Evolutionary conservation across 441 rosid genomes (phyloP).

Genomic region (Eruca vesicaria): DNA sequence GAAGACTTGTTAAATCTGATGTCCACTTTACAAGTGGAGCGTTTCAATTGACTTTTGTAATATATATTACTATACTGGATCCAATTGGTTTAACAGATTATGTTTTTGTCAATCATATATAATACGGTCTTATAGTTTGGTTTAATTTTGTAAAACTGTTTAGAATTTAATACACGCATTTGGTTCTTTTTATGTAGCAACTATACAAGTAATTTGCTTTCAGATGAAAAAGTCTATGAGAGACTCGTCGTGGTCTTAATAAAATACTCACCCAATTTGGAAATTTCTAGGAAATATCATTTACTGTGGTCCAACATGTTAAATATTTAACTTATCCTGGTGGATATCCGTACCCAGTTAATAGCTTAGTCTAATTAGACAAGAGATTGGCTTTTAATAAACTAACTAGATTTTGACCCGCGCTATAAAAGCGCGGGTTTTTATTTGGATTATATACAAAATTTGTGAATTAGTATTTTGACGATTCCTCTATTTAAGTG

Average conservation of each 20-base stretch:
- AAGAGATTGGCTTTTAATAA: not conserved
- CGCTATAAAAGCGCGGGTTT: too few relatives aligned
- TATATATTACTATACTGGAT: not conserved
- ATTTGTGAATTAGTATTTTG: too few relatives aligned
- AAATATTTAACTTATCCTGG: not conserved
- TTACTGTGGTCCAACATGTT: not conserved
- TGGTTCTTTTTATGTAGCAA: not conserved
- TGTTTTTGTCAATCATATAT: not conserved
- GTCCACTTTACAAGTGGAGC: too few relatives aligned
- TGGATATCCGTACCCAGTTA: not conserved
- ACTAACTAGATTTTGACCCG: too few relatives aligned
- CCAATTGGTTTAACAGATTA: too few relatives aligned
- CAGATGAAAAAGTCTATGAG: not conserved
- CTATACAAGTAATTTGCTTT: not conserved
- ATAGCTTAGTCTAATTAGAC: not conserved
- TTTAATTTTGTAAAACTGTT: not conserved
- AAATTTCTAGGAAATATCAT: slow-evolving; percentile 15
- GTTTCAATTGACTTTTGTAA: too few relatives aligned
- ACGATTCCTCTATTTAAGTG: too few relatives aligned
- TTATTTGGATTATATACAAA: too few relatives aligned
- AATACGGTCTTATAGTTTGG: not conserved
- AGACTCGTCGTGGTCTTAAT: not conserved
- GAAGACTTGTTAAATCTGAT: too few relatives aligned
- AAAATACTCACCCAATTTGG: not conserved
- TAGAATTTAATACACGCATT: not conserved